A percentile compares a stretch with the other conserved stretches of the same genome.
phyloP scores from a whole-genome alignment of 805 yeast species.

The Lipomyces mesembrius region DNA sequence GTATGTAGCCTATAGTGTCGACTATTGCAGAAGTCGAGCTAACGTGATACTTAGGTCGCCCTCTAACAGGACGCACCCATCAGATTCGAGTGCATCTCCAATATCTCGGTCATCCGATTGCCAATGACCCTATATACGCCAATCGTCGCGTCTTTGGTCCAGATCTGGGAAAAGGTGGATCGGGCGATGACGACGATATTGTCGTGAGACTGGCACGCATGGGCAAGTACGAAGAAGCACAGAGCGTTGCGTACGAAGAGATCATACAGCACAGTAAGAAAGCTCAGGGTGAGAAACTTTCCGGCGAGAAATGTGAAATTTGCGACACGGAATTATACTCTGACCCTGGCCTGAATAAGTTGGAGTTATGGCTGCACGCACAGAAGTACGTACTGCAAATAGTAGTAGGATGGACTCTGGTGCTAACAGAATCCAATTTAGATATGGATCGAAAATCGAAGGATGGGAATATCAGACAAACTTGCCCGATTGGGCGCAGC shows the following conservation, averaged over 20 bases:
- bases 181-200: constrained; percentile 56
- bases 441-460: constrained; percentile 34
- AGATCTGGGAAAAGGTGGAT: constrained; percentile 64
- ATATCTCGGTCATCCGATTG: constrained; percentile 85
- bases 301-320: constrained; percentile 61
- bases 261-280: constrained; percentile 23
- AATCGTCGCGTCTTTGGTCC: constrained; percentile 82
- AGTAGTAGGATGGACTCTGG: constrained; percentile 53
- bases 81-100: constrained; percentile 94
- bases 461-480: constrained; percentile 77
- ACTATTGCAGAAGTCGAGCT: background rate
- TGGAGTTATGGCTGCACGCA: constrained; percentile 92
- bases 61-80: constrained; percentile 92
- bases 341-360: constrained; percentile 87
- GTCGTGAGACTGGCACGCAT: constrained; percentile 49
- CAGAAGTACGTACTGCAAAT: constrained; percentile 51
- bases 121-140: constrained; percentile 90
- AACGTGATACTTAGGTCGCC: constrained; percentile 55
- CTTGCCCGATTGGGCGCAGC: constrained; percentile 78
- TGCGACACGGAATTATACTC: constrained; percentile 76
- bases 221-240: constrained; percentile 40
- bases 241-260: constrained; percentile 31
- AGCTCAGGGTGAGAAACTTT: constrained; percentile 64
- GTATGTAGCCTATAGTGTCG: background rate
- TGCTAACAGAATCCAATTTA: background rate